Conservation (phyloP, 2,329 filamentous ascomycete species). For the Colletotrichum cereale region DNA sequence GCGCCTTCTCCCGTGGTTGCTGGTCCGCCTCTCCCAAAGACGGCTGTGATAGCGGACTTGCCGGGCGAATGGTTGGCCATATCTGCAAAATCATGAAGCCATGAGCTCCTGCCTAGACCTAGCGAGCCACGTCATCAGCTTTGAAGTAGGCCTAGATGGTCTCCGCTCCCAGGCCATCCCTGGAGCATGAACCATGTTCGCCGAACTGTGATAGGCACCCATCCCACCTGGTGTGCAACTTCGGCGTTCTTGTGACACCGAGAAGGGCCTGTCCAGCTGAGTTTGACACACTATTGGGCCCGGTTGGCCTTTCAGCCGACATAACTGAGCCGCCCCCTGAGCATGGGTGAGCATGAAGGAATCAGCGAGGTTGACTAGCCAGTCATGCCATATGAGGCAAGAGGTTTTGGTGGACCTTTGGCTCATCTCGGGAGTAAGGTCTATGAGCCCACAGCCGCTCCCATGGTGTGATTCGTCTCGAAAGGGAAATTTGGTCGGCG, state of each 20-base stretch:
- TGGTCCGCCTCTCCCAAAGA: background rate
- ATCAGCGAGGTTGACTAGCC: background rate
- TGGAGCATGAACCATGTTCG: background rate
- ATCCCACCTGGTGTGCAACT: background rate
- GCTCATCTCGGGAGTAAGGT: constrained; percentile 4
- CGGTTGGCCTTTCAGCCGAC: background rate
- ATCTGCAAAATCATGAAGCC: background rate
- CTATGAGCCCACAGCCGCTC: background rate
- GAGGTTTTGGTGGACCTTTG: background rate
- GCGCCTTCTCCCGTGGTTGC: background rate
- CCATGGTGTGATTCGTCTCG: background rate
- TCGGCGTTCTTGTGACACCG: background rate
- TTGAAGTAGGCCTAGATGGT: background rate
- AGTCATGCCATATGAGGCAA: background rate
- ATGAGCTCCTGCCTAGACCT: background rate
- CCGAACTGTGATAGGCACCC: background rate
- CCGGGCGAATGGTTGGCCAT: background rate
- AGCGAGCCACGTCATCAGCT: background rate
- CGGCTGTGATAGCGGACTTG: background rate
- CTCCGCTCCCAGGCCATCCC: background rate
- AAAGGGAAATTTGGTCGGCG: background rate
- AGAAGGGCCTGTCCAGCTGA: background rate
- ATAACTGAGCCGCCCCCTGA: background rate
- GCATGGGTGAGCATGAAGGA: background rate
- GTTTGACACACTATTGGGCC: background rate